phyloP scores from a whole-genome alignment of 176 grass and related monocot genomes.

The Avena insularis region DNA sequence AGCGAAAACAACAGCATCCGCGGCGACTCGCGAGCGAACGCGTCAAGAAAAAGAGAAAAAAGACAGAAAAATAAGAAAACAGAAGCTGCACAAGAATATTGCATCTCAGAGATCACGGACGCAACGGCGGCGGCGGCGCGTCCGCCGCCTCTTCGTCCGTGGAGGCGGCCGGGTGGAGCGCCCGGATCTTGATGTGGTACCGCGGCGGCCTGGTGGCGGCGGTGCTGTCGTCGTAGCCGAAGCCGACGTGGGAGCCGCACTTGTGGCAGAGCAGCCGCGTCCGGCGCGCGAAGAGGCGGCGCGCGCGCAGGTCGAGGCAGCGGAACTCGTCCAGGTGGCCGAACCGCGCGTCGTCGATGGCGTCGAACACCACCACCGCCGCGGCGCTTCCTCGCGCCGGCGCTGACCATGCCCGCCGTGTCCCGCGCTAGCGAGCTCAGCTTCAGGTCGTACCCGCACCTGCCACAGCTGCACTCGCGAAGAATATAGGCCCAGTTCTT shows the following conservation, averaged over 20 bases:
- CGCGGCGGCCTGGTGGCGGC: neutral
- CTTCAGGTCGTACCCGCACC: constrained; percentile 58
- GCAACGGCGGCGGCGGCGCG: too few species aligned
- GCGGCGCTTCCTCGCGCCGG: constrained; percentile 26
- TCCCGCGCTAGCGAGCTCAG: constrained; percentile 58
- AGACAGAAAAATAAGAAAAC: neutral
- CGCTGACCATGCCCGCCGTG: constrained; percentile 51
- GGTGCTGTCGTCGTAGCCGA: constrained; percentile 45
- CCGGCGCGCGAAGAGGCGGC: constrained; percentile 46
- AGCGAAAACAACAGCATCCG: neutral
- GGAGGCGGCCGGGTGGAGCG: constrained; percentile 40
- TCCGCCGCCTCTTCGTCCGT: neutral
- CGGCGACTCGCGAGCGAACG: constrained; percentile 9
- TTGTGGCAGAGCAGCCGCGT: constrained; percentile 64
- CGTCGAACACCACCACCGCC: constrained; percentile 54
- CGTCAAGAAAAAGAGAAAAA: neutral
- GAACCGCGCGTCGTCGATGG: constrained; percentile 71
- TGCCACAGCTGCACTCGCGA: constrained; percentile 48
- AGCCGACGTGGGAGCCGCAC: constrained; percentile 56
- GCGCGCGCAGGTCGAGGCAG: constrained; percentile 51
- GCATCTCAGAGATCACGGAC: neutral
- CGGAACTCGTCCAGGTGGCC: constrained; percentile 61
- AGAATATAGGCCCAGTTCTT: too few species aligned
- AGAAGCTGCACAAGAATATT: neutral
- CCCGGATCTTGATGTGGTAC: constrained; percentile 56